Evolutionary conservation across 2,329 filamentous ascomycete genomes (phyloP).

Genomic region (Trichothecium roseum): DNA sequence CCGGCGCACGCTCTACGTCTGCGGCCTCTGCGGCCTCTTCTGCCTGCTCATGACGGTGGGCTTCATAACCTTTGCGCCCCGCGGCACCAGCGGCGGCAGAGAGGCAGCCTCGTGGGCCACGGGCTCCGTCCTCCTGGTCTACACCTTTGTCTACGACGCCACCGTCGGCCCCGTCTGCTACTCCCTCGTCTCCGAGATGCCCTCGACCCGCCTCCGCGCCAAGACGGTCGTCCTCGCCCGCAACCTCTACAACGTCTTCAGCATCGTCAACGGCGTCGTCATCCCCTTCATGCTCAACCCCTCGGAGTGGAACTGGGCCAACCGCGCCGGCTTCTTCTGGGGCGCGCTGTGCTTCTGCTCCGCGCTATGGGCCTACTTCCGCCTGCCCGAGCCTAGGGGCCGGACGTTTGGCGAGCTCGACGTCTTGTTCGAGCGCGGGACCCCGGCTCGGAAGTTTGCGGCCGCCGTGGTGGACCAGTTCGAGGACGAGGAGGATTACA

Average conservation of each 20-base stretch:
- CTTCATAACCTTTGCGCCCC: slow-evolving; percentile 20
- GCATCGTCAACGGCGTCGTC: slow-evolving; percentile 10
- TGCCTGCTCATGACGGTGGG: slow-evolving; percentile 26
- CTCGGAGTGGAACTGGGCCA: slow-evolving; percentile 11
- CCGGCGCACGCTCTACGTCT: slow-evolving; percentile 26
- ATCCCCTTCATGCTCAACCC: slow-evolving; percentile 12
- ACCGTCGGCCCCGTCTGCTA: slow-evolving; percentile 57
- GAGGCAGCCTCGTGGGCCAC: slow-evolving; percentile 24
- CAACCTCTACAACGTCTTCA: slow-evolving; percentile 13
- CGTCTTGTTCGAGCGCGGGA: slow-evolving; percentile 15
- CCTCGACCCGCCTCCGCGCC: slow-evolving; percentile 33
- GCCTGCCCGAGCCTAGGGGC: slow-evolving; percentile 15
- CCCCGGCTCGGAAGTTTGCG: slow-evolving; percentile 19
- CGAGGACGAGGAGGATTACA: neutral
- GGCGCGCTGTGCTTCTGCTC: slow-evolving; percentile 5
- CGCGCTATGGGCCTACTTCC: slow-evolving; percentile 17
- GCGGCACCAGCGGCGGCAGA: slow-evolving; percentile 12
- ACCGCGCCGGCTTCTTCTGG: slow-evolving; percentile 11
- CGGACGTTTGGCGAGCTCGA: slow-evolving; percentile 16
- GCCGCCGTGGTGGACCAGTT: slow-evolving; percentile 3
- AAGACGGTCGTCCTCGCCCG: slow-evolving; percentile 35
- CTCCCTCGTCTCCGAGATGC: slow-evolving; percentile 57
- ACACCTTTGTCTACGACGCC: slow-evolving; percentile 30
- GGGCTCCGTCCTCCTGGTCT: slow-evolving; percentile 27
- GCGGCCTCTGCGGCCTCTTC: slow-evolving; percentile 22